Evolutionary conservation across 129 eudicot species (phyloP), one percentile per base, ranked within the genome.

Genomic region (Artemisia annua): DNA sequence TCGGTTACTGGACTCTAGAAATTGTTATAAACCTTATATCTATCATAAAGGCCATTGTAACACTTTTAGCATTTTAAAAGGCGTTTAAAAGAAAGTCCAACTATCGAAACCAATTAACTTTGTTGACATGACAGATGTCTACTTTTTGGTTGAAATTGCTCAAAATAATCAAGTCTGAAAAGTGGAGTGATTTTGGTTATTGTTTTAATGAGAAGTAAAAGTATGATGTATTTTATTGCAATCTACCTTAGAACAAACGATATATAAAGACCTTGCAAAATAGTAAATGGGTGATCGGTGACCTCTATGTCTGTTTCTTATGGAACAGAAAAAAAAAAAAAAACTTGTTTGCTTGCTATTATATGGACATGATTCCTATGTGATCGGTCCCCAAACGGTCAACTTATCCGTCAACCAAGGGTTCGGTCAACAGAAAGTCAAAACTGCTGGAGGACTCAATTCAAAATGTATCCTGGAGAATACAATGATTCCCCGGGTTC

Each of bases 291-390:
- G 17, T 28, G 48, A 66, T 28, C 14, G 30, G 16, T 57, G 19
- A 60, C 50, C 61, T 52, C 11, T 30, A n/a, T 51, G 56, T 24
- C 11, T 43, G 22, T 28, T 48, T 9, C 22, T 14, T 15, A 57
- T 65, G 72, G 17, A 46, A 61, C 69, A n/a, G 35, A 73, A 50
- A n/a, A n/a, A n/a, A n/a, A n/a, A n/a, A n/a, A n/a, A n/a, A 13
- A 60, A 77, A 58, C 13, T 32, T 16, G 46, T 76, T 35, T 52
- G 8, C 63, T 18, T 18, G 44, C 55, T 35, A 59, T 48, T 2
- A 28, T 51, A 16, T 22, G n/a, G 75, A 59, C 48, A 14, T 56
- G 11, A 10, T 64, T 77, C 7, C 14, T 56, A 6, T 69, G 15
- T n/a, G n/a, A n/a, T n/a, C n/a, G n/a, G n/a, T n/a, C n/a, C n/a